Evolutionary conservation across 768 basidiomycete genomes (phyloP).

Genomic region (Termitomyces eurrhizus): DNA sequence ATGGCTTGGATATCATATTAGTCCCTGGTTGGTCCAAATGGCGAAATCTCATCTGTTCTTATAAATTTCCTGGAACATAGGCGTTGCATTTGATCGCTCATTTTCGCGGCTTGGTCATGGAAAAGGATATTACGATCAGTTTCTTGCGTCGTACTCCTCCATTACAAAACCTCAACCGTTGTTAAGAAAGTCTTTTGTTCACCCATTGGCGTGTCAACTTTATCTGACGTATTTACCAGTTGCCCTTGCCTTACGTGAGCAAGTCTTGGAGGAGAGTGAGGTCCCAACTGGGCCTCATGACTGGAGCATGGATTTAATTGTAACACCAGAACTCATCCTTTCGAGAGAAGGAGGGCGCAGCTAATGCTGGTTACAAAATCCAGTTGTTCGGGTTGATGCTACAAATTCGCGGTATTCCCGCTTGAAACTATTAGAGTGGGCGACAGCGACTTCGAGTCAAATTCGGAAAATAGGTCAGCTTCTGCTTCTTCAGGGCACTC

Average conservation of each 20-base stretch:
- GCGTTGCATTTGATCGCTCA: conserved; percentile 70
- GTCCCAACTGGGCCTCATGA: conserved; percentile 57
- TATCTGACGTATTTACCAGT: conserved; percentile 34
- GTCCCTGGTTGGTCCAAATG: conserved; percentile 50
- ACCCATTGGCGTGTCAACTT: conserved; percentile 6
- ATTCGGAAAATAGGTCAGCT: conserved; percentile 1
- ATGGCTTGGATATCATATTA: conserved; percentile 58
- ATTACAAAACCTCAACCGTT: conserved; percentile 45
- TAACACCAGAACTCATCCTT: conserved; percentile 37
- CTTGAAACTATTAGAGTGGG: not conserved
- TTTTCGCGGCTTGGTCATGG: conserved; percentile 75
- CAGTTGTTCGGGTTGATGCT: not conserved
- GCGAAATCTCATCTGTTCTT: not conserved
- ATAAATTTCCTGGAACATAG: conserved; percentile 28
- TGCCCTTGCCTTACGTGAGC: conserved; percentile 62
- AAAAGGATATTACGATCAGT: conserved; percentile 81
- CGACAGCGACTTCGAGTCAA: not conserved
- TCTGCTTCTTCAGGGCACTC: conserved; percentile 24
- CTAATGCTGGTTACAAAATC: conserved; percentile 3
- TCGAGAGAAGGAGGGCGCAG: conserved; percentile 4
- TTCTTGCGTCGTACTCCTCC: conserved; percentile 52
- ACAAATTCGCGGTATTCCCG: not conserved
- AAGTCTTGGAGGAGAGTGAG: conserved; percentile 46
- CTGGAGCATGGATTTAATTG: conserved; percentile 60
- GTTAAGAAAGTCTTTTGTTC: conserved; percentile 42